Evolutionary conservation across 805 yeast species (phyloP).

Genomic region (Dipodascus albidus): DNA sequence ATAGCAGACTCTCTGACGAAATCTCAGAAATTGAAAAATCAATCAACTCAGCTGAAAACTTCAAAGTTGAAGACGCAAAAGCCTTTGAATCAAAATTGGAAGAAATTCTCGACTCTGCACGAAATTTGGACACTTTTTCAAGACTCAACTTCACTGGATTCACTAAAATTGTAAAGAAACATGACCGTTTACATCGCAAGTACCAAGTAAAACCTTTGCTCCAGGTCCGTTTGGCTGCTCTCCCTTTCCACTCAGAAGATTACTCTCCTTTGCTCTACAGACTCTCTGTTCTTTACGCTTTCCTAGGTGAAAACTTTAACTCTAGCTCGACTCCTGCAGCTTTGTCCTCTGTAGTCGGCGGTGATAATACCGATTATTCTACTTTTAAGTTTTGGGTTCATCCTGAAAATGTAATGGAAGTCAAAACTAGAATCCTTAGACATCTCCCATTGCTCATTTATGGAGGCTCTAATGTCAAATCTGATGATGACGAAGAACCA

Average conservation of each 20-base stretch:
- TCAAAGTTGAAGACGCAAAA: constrained; percentile 40
- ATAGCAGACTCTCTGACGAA: constrained; percentile 52
- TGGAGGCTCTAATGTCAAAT: constrained; percentile 20
- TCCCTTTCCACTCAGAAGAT: constrained; percentile 92
- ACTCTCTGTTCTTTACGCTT: constrained; percentile 63
- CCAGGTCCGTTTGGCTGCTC: constrained; percentile 72
- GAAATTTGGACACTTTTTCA: constrained; percentile 80
- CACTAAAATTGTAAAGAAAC: constrained; percentile 88
- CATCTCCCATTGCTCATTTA: constrained; percentile 88
- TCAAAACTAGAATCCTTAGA: constrained; percentile 86
- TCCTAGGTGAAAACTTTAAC: constrained; percentile 59
- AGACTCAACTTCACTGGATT: constrained; percentile 92
- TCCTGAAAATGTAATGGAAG: constrained; percentile 95
- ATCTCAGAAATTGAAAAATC: constrained; percentile 50
- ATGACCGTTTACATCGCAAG: constrained; percentile 78
- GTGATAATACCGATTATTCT: constrained; percentile 28
- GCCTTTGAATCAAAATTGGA: constrained; percentile 62
- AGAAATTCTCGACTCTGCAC: constrained; percentile 58
- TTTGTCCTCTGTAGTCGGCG: constrained; percentile 21
- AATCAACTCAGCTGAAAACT: constrained; percentile 14
- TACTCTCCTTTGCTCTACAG: constrained; percentile 83
- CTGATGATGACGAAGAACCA: constrained; percentile 31
- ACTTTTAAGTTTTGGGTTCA: constrained; percentile 92
- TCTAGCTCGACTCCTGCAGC: constrained; percentile 28
- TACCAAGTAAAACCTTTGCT: constrained; percentile 86